Conservation (phyloP, 2,329 filamentous ascomycete genomes). For the Juglanconis oblonga region DNA sequence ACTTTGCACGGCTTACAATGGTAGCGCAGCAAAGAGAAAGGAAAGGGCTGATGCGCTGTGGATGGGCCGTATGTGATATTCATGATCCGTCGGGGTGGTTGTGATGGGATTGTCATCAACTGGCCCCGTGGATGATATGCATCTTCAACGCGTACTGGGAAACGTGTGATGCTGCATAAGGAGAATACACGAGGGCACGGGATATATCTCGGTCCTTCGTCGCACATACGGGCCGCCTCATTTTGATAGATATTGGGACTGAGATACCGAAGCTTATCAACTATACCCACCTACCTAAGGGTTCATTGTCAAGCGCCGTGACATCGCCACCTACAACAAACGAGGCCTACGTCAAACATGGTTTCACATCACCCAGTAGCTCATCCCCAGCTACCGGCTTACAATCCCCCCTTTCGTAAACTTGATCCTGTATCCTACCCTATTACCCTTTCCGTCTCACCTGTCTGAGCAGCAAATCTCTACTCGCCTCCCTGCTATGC, state of each 20-base stretch:
- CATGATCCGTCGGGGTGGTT: too few relatives aligned
- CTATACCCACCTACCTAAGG: background rate
- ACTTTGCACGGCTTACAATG: background rate
- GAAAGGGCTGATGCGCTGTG: background rate
- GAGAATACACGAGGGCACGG: constrained; percentile 20
- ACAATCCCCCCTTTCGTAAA: too few relatives aligned
- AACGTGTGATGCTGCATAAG: background rate
- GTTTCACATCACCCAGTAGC: too few relatives aligned
- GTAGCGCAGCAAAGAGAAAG: background rate
- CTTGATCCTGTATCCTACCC: too few relatives aligned
- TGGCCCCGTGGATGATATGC: background rate
- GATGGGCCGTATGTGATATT: too few relatives aligned
- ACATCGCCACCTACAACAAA: background rate
- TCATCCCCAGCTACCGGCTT: too few relatives aligned
- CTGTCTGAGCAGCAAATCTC: too few relatives aligned
- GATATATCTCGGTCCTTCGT: constrained; percentile 18
- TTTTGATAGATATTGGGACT: background rate
- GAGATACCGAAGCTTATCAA: background rate
- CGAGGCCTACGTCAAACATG: too few relatives aligned
- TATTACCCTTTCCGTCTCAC: too few relatives aligned
- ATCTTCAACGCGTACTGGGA: background rate
- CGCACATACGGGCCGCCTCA: background rate
- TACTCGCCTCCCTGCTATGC: too few relatives aligned
- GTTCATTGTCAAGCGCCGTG: background rate
- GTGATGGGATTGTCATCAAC: too few relatives aligned